Base-by-base conservation (phyloP, 768 basidiomycete genomes). In the Lentinula boryana region DNA sequence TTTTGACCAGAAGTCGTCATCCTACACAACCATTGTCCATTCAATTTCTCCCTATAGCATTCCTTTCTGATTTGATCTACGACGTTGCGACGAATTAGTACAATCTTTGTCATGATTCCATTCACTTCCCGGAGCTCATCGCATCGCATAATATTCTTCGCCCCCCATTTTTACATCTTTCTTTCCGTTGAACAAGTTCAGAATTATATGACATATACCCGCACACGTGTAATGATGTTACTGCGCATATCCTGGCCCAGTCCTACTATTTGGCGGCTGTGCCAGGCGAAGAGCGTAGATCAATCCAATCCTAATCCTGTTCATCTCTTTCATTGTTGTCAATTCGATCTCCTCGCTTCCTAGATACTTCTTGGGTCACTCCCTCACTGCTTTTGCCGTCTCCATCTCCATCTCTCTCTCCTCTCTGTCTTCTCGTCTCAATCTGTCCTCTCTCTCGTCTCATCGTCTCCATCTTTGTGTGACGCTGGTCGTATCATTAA, bases 151-250 rank as follows among this genome's bases (percentile, higher is more conserved):
- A 60, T 51, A 60, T 13, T 50, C 48, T 32, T 33, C 36, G n/a
- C 44, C 44, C 44, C 23, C 57, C 57, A 44, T 35, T 15, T 50
- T 21, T 31, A 48, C 41, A 43, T 48, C 33, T 50, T 36, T 48
- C 36, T 36, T 58, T 38, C 38, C 50, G n/a, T 52, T 60, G 44
- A 38, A 35, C 57, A 48, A 27, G 36, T 40, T 23, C 36, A 56
- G 44, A 51, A 51, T 27, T 51, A 50, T 50, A 48, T 60, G 58
- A 49, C 58, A 60, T 60, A 60, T 60, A 60, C 58, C 58, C 58
- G 32, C 58, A 58, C 54, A 58, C 44, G 56, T 58, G 56, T 58
- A 58, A 58, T 58, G 56, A 58, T 58, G 56, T 58, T 58, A 58
- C 46, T 58, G 54, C 54, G 54, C 54, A 56, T 31, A 40, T 51